Conservation (phyloP, 163 green algal species). For the Scenedesmus sp. region DNA sequence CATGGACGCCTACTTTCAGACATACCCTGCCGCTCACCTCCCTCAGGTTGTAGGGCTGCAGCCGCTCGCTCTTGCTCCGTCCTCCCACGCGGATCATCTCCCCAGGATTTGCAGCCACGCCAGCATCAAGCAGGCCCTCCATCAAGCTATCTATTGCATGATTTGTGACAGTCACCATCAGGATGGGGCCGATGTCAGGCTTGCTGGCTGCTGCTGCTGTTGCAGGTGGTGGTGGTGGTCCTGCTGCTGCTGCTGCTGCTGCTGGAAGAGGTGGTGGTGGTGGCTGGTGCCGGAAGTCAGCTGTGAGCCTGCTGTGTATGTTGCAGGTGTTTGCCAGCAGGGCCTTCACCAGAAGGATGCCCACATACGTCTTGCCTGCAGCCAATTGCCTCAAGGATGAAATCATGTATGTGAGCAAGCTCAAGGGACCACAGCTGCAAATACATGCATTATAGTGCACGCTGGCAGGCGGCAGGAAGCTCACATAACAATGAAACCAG, state of each 20-base stretch:
- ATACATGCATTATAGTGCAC: background rate
- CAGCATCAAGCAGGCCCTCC: conserved; percentile 66
- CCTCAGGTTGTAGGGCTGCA: background rate
- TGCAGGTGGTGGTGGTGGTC: background rate
- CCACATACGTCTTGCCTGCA: conserved; percentile 83
- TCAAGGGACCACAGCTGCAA: background rate
- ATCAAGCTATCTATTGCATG: conserved; percentile 88
- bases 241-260: background rate
- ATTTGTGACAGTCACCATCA: conserved; percentile 87
- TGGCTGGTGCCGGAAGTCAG: background rate
- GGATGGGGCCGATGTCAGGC: conserved; percentile 68
- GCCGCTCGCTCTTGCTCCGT: conserved; percentile 24
- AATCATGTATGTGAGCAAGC: background rate
- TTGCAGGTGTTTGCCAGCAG: conserved; percentile 71
- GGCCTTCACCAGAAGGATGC: conserved; percentile 65
- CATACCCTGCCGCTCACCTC: background rate
- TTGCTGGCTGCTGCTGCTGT: background rate
- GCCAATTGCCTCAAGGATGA: background rate
- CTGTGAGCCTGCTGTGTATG: background rate
- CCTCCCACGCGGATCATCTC: conserved; percentile 19
- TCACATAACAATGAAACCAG: background rate
- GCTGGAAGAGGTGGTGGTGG: background rate
- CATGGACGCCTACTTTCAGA: too few relatives aligned
- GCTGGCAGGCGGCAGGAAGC: background rate
- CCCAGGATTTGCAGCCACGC: background rate